phyloP scores from a whole-genome alignment of 225 moss, liverwort and hornwort genomes.

The Polytrichum formosum region DNA sequence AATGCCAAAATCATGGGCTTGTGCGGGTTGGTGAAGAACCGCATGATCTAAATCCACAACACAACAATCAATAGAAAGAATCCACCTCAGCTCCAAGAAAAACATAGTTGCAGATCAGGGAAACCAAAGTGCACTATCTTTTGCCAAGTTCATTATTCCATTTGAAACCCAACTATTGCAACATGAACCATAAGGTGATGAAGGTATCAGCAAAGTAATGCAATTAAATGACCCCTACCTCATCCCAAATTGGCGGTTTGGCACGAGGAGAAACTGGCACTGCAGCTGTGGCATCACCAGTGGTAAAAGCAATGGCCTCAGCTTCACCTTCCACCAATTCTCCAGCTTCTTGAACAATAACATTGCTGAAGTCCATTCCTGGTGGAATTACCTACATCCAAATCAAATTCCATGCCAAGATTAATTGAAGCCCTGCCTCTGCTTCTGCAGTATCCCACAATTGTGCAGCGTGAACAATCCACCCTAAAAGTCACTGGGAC shows the following conservation, averaged over 20 bases:
- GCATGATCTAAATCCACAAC: constrained; percentile 49
- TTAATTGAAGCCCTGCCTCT: no score
- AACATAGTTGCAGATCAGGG: no score
- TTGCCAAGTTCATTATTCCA: no score
- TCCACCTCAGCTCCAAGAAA: neutral
- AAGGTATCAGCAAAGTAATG: no score
- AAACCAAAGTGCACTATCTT: no score
- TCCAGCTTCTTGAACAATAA: constrained; percentile 55
- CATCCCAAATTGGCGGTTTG: constrained; percentile 57
- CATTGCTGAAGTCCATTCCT: constrained; percentile 79
- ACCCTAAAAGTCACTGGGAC: constrained; percentile 1
- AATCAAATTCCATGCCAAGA: neutral
- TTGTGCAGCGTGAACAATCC: constrained; percentile 6
- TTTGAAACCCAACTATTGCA: no score
- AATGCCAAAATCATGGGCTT: constrained; percentile 84
- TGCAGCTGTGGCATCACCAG: constrained; percentile 32
- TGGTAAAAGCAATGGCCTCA: constrained; percentile 37
- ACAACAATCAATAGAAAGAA: constrained; percentile 1
- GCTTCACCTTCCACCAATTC: constrained; percentile 49
- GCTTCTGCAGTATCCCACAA: no score
- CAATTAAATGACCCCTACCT: constrained; percentile 23
- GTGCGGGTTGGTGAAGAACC: constrained; percentile 71
- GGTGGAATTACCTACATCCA: constrained; percentile 69
- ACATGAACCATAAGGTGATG: no score
- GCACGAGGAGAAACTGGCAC: constrained; percentile 51